phyloP scores from a whole-genome alignment of 768 basidiomycete genomes.

The Glaciozyma antarctica region DNA sequence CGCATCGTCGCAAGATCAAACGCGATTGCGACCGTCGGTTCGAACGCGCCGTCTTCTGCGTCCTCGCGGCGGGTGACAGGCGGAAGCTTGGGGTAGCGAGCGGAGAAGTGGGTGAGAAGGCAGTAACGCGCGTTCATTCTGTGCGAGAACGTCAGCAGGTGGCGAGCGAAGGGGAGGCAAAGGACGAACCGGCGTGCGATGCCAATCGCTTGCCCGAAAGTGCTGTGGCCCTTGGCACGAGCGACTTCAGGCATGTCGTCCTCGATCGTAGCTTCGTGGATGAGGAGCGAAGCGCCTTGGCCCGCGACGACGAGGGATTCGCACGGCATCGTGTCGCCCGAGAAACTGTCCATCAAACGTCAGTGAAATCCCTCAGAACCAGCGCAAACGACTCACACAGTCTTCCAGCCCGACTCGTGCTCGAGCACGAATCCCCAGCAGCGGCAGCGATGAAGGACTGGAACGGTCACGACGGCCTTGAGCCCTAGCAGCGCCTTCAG shows the following conservation, averaged over 20 bases:
- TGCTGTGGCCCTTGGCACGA: constrained; percentile 68
- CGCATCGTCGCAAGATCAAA: constrained; percentile 68
- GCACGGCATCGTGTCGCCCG: constrained; percentile 79
- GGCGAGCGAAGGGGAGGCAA: background rate
- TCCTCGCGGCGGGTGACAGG: constrained; percentile 40
- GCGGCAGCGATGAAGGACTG: constrained; percentile 61
- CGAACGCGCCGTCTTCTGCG: constrained; percentile 26
- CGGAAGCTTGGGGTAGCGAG: constrained; percentile 81
- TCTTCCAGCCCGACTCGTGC: constrained; percentile 64
- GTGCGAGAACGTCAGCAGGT: background rate
- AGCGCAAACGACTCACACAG: constrained; percentile 50
- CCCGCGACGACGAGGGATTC: constrained; percentile 59
- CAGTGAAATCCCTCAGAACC: background rate
- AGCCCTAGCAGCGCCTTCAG: constrained; percentile 46
- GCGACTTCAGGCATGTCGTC: constrained; percentile 59
- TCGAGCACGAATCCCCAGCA: constrained; percentile 64
- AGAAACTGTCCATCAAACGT: constrained; percentile 52
- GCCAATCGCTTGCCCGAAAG: constrained; percentile 75
- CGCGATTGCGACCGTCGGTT: constrained; percentile 58
- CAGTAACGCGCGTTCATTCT: constrained; percentile 79
- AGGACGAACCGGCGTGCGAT: constrained; percentile 56
- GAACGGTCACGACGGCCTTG: constrained; percentile 54
- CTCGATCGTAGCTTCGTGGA: constrained; percentile 89
- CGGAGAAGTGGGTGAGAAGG: constrained; percentile 92
- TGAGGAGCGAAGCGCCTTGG: constrained; percentile 61